Conservation (phyloP, 148 eudicot genomes). For the Rhododendron molle region DNA sequence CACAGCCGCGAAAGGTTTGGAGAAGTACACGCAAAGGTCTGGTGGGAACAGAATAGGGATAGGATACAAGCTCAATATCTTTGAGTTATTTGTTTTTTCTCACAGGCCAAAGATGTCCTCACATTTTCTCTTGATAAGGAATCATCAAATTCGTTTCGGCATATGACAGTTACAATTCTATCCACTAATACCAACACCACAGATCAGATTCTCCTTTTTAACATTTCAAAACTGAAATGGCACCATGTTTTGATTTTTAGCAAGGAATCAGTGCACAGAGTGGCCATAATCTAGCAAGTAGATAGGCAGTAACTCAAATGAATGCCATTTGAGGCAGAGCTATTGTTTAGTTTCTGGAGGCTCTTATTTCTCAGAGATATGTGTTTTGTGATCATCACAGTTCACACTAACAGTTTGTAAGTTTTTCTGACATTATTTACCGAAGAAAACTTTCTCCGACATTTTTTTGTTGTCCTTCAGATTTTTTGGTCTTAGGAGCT, state of each 20-base stretch:
- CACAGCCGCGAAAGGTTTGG: constrained; percentile 21
- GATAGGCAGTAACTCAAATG: background rate
- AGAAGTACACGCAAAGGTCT: constrained; percentile 14
- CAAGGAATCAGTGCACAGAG: background rate
- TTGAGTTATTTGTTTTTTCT: background rate
- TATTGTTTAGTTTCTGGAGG: background rate
- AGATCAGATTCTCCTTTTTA: background rate
- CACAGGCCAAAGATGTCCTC: background rate
- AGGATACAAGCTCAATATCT: constrained; percentile 21
- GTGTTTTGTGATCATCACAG: background rate
- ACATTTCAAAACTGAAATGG: background rate
- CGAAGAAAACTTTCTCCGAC: background rate
- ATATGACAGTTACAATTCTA: background rate
- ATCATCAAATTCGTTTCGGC: background rate
- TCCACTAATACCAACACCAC: background rate
- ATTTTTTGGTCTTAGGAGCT: background rate
- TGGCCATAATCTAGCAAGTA: background rate
- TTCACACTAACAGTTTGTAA: constrained; percentile 9
- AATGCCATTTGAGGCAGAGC: background rate
- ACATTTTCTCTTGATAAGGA: background rate
- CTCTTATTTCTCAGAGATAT: background rate
- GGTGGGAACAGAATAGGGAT: constrained; percentile 23
- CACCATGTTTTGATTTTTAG: background rate
- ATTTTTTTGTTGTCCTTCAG: background rate
- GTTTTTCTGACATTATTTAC: background rate